A percentile compares a stretch with the other conserved stretches of the same genome.
Evolutionary conservation across 2,329 filamentous ascomycete genomes (phyloP).

Genomic region (Penicillium sp.): DNA sequence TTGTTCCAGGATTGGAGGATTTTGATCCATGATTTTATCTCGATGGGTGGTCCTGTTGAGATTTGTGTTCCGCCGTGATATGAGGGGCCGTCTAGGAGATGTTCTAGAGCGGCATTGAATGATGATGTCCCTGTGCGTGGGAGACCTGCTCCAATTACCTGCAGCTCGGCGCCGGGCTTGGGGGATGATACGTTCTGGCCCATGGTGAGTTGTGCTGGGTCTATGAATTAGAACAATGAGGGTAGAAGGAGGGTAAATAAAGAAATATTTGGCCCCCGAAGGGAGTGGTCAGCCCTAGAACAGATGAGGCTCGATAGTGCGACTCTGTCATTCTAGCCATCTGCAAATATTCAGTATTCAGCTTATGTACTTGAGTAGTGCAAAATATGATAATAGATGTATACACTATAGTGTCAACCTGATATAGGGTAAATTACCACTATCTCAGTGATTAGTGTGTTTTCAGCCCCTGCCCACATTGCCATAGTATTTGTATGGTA

Average conservation of each 20-base stretch:
- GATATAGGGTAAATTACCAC: too few relatives aligned
- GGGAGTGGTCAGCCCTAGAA: neutral
- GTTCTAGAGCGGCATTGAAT: slow-evolving; percentile 52
- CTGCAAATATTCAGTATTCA: too few relatives aligned
- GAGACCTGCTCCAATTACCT: slow-evolving; percentile 26
- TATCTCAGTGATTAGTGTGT: too few relatives aligned
- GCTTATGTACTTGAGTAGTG: too few relatives aligned
- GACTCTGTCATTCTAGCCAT: too few relatives aligned
- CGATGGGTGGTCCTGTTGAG: slow-evolving; percentile 7
- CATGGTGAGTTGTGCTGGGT: neutral
- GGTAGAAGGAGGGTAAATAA: neutral
- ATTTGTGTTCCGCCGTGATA: slow-evolving; percentile 53
- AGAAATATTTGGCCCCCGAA: neutral
- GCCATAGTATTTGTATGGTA: too few relatives aligned
- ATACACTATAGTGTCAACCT: too few relatives aligned
- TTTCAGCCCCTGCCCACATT: too few relatives aligned
- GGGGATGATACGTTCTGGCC: neutral
- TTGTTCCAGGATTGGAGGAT: slow-evolving; percentile 4
- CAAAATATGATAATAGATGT: too few relatives aligned
- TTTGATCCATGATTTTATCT: slow-evolving; percentile 10
- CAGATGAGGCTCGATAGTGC: too few relatives aligned
- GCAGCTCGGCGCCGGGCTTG: neutral
- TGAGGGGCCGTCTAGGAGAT: slow-evolving; percentile 52
- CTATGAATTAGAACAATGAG: too few relatives aligned
- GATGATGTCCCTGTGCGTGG: slow-evolving; percentile 55